A percentile compares a stretch with the other conserved stretches of the same genome.
Evolutionary conservation across 2,329 filamentous ascomycete species (phyloP).

Genomic region (Cercospora beticola): DNA sequence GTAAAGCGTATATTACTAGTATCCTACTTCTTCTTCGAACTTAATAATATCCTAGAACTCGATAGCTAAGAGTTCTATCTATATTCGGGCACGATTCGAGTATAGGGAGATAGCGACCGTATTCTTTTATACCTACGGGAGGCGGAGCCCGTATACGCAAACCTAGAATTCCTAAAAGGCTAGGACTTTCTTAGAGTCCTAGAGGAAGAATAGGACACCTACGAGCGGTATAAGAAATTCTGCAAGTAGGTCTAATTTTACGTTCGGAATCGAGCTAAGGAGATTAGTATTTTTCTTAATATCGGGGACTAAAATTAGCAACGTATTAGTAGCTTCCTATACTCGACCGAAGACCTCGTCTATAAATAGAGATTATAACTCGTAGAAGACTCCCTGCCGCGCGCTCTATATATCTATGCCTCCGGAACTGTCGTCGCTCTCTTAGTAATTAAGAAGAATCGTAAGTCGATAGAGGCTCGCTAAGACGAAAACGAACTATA

Average conservation of each 20-base stretch:
- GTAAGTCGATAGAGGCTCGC: background rate
- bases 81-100: background rate
- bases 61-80: background rate
- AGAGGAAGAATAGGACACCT: background rate
- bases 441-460: background rate
- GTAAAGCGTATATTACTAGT: background rate
- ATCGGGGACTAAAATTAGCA: background rate
- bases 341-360: background rate
- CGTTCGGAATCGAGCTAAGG: background rate
- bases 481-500: background rate
- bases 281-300: background rate
- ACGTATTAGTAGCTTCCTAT: background rate
- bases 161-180: background rate
- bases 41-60: background rate
- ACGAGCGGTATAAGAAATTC: background rate
- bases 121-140: background rate
- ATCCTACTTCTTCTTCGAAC: background rate
- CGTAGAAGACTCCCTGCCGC: background rate
- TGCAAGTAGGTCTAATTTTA: background rate
- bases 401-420: background rate
- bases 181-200: background rate
- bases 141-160: background rate
- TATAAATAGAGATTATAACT: background rate
- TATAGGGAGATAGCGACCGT: background rate
- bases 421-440: background rate